Evolutionary conservation across 2,329 filamentous ascomycete genomes (phyloP).

Genomic region (Alternaria arbusti): DNA sequence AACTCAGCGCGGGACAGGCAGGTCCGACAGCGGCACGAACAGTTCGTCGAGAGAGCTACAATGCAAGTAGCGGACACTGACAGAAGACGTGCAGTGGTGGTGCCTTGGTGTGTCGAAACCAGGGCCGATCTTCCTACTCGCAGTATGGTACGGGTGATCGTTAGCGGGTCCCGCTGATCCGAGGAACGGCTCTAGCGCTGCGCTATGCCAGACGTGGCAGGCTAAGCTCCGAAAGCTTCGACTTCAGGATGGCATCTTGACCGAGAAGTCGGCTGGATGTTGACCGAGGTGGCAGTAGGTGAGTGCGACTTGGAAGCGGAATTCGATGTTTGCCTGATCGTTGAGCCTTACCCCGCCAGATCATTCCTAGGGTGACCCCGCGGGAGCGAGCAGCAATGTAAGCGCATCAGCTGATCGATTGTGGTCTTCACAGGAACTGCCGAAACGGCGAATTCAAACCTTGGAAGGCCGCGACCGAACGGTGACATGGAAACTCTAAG

Average conservation of each 20-base stretch:
- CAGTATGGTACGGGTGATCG: not conserved
- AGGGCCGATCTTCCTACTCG: not conserved
- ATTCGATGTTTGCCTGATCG: not conserved
- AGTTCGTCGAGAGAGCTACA: not conserved
- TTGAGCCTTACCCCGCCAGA: not conserved
- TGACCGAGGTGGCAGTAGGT: not conserved
- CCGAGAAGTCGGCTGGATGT: not conserved
- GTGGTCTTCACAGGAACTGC: not conserved
- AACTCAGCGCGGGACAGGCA: not conserved
- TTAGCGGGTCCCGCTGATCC: not conserved
- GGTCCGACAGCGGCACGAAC: not conserved
- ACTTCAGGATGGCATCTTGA: not conserved
- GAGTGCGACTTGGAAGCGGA: not conserved
- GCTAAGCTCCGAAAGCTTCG: not conserved
- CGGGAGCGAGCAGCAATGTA: not conserved
- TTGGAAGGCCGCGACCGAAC: not conserved
- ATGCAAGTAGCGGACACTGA: not conserved
- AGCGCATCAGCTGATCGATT: not conserved
- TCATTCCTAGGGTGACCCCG: not conserved
- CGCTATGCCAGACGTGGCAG: not conserved
- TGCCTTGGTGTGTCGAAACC: not conserved
- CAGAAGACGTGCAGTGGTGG: not conserved
- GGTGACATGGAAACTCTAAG: not conserved
- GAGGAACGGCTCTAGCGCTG: not conserved
- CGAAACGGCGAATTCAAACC: not conserved